A percentile compares a stretch with the other conserved stretches of the same genome.
phyloP scores from a whole-genome alignment of 176 grass and related monocot genomes.

The Triticum turgidum region DNA sequence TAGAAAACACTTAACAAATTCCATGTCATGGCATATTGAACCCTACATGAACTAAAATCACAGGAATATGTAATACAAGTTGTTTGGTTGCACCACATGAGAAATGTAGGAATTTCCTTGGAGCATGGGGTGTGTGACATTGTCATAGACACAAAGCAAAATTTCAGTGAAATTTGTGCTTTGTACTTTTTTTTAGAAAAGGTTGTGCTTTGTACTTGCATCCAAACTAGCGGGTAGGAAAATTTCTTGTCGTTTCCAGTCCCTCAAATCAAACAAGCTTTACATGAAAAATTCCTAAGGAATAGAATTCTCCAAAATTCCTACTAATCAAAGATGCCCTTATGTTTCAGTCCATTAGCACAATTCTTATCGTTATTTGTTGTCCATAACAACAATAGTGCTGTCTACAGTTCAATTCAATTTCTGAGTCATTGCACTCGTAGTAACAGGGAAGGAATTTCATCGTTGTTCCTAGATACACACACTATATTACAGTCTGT shows the following conservation, averaged over 20 bases:
- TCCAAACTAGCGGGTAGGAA: not conserved
- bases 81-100: not conserved
- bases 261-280: not conserved
- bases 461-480: not conserved
- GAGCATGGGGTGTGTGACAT: not conserved
- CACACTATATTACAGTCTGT: not conserved
- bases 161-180: not conserved
- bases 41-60: not conserved
- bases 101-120: not conserved
- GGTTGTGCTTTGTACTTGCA: not conserved
- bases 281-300: not conserved
- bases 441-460: not conserved
- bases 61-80: not conserved
- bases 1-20: not conserved
- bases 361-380: not conserved
- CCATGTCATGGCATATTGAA: not conserved
- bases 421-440: not conserved
- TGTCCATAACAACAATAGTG: constrained; percentile 1
- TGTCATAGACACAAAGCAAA: not conserved
- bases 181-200: not conserved
- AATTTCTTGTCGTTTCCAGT: not conserved
- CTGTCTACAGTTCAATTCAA: not conserved
- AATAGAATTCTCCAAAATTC: not conserved
- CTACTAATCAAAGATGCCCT: not conserved
- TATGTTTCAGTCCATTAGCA: not conserved